phyloP scores from a whole-genome alignment of 495 filamentous ascomycete genomes.

The Tuber borchii region DNA sequence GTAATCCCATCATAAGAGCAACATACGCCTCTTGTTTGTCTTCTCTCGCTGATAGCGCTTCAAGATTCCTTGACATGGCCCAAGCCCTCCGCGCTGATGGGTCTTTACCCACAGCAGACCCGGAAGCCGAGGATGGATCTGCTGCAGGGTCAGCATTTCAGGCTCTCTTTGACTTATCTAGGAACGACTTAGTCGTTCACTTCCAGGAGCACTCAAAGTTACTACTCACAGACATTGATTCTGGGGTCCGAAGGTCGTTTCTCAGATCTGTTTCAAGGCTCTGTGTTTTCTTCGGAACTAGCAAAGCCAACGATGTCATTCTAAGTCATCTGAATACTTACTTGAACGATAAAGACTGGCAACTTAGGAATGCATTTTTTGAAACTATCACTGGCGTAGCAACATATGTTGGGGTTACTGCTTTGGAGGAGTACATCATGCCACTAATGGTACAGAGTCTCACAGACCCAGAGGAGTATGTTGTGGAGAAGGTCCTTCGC shows the following conservation, averaged over 20 bases:
- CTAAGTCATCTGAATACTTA: conserved; percentile 96
- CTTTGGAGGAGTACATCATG: conserved; percentile 89
- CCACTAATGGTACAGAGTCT: conserved; percentile 96
- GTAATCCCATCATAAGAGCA: conserved; percentile 66
- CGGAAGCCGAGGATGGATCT: conserved; percentile 68
- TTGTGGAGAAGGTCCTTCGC: conserved; percentile 82
- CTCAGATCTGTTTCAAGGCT: conserved; percentile 86
- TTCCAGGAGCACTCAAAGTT: conserved; percentile 86
- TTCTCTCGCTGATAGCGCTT: conserved; percentile 80
- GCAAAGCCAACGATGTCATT: conserved; percentile 85
- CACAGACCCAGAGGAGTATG: conserved; percentile 90
- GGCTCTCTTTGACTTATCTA: conserved; percentile 74
- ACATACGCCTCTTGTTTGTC: conserved; percentile 91
- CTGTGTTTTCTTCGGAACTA: conserved; percentile 89
- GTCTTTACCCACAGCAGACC: conserved; percentile 67
- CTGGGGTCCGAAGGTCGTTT: conserved; percentile 86
- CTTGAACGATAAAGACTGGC: conserved; percentile 93
- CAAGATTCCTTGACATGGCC: conserved; percentile 80
- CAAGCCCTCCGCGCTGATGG: conserved; percentile 80
- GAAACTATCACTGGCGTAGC: conserved; percentile 91
- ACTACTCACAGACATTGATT: conserved; percentile 77
- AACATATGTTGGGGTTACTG: conserved; percentile 76
- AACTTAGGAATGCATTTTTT: conserved; percentile 92
- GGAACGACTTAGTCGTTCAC: conserved; percentile 64
- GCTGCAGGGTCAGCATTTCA: conserved; percentile 59